phyloP scores from a whole-genome alignment of 768 basidiomycete genomes.

The Boletus reticuloceps region DNA sequence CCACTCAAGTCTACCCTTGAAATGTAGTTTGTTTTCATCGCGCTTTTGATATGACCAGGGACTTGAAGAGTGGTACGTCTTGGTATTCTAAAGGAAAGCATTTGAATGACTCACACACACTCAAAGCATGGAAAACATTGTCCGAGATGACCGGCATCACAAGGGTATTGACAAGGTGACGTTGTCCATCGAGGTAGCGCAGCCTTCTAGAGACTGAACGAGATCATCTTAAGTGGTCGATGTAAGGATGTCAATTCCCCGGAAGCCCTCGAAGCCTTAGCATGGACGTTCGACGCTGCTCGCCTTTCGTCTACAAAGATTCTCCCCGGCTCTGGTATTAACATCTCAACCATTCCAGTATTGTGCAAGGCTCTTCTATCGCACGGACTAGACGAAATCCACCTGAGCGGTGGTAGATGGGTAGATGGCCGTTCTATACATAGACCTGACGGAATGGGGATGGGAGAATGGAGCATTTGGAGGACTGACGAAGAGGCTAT shows the following conservation, averaged over 20 bases:
- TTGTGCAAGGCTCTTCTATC: slow-evolving; percentile 53
- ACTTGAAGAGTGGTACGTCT: slow-evolving; percentile 49
- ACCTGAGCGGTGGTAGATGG: slow-evolving; percentile 74
- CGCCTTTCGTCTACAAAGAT: slow-evolving; percentile 32
- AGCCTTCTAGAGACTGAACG: not conserved
- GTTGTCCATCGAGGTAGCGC: not conserved
- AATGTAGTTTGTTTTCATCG: slow-evolving; percentile 73
- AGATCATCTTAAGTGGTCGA: slow-evolving; percentile 48
- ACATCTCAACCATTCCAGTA: slow-evolving; percentile 46
- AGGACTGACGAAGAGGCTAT: slow-evolving; percentile 53
- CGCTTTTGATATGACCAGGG: slow-evolving; percentile 71
- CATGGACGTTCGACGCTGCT: slow-evolving; percentile 36
- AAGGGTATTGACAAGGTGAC: slow-evolving; percentile 76
- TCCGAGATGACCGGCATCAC: slow-evolving; percentile 59
- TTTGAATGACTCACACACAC: not conserved
- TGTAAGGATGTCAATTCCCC: slow-evolving; percentile 36
- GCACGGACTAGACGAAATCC: slow-evolving; percentile 62
- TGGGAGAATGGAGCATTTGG: slow-evolving; percentile 79
- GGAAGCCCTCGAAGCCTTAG: slow-evolving; percentile 41
- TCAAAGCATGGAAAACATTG: slow-evolving; percentile 40
- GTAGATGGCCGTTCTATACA: slow-evolving; percentile 49
- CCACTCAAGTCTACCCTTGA: not conserved
- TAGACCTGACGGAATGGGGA: slow-evolving; percentile 60
- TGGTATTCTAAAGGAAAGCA: not conserved
- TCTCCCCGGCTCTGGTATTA: slow-evolving; percentile 78